Base-by-base conservation (phyloP, 139 green algal genomes). In the Spirogloea muscicola region DNA sequence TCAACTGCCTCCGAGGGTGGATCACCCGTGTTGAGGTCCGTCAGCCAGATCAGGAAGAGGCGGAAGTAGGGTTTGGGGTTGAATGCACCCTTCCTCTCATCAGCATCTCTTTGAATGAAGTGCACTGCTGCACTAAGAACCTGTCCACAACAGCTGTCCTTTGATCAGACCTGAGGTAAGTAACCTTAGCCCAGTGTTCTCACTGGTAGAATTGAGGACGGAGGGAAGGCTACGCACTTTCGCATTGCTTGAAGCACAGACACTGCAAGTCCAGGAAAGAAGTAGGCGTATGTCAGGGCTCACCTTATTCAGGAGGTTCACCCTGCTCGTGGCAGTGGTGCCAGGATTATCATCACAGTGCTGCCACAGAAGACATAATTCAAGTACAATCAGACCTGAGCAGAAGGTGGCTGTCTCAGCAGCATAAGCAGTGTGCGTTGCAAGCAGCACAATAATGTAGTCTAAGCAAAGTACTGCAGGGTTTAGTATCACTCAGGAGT, bases 51-150 rank as follows among this genome's bases (percentile, higher is more conserved):
- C 9, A 91, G 58, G 55, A 94, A 87, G 48, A 98, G 82, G 57
- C 95, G 91, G 86, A 95, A 92, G 88, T 93, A 98, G 58, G 94
- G 94, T 16, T 91, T 81, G 27, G 86, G 85, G 82, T 96, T 97
- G 85, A 98, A 97, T 33, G 79, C 76, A 42, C 65, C 77, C 25
- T 68, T 80, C 21, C 81, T 80, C 51, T 91, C 88, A 44, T 92
- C 92, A 9, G 90, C 88, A 34, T 96, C 89, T n/a, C 87, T 70
- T 76, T 85, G 55, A 59, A 91, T 62, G 27, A 91, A 74, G 31
- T 73, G 77, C n/a, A 89, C 88, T 41, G 92, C 72, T 58, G 92
- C 81, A 5, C 57, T 73, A 44, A 97, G 83, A 52, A 91, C 84
- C 63, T 85, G 72, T n/a, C n/a, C n/a, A n/a, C n/a, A n/a, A n/a